phyloP scores from a whole-genome alignment of 106 monocot species.

The Posidonia australis region DNA sequence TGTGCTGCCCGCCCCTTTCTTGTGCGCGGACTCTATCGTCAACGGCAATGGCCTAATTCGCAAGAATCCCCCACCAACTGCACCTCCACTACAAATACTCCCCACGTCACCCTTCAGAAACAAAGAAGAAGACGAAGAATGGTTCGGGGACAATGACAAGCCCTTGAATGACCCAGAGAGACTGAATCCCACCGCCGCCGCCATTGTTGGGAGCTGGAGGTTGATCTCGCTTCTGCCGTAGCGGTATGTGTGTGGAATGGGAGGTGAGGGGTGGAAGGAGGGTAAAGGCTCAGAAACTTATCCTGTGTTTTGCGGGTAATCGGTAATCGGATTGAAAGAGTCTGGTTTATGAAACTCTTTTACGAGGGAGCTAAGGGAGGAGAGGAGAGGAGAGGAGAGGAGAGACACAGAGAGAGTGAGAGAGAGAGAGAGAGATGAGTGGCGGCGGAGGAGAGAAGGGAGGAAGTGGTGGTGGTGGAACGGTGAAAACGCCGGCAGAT shows the following conservation, averaged over 20 bases:
- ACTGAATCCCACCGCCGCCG: conserved; percentile 25
- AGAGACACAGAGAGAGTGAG: neutral
- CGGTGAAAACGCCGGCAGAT: conserved; percentile 84
- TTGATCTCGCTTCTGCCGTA: neutral
- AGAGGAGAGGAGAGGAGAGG: too few species aligned
- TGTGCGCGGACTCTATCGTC: conserved; percentile 91
- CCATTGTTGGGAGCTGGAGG: neutral
- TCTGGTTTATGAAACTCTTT: too few species aligned
- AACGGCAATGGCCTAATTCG: conserved; percentile 30
- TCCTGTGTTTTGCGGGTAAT: neutral
- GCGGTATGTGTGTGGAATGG: neutral
- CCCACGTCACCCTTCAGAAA: conserved; percentile 24
- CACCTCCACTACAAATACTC: neutral
- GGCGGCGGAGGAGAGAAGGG: conserved; percentile 18
- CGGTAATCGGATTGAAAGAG: neutral
- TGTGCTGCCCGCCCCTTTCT: conserved; percentile 96
- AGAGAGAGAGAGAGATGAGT: conserved; percentile 14
- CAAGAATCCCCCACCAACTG: too few species aligned
- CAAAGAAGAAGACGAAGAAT: conserved; percentile 16
- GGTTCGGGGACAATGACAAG: conserved; percentile 20
- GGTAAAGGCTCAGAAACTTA: neutral
- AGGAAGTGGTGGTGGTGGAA: conserved; percentile 47
- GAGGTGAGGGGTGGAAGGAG: neutral
- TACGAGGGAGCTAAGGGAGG: too few species aligned
- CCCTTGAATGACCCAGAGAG: conserved; percentile 45